These are phyloP conservation scores for Lasiosphaeriaceae sp. DNA, from an alignment of 495 filamentous ascomycete species.

Conservation along the genomic window DNA sequence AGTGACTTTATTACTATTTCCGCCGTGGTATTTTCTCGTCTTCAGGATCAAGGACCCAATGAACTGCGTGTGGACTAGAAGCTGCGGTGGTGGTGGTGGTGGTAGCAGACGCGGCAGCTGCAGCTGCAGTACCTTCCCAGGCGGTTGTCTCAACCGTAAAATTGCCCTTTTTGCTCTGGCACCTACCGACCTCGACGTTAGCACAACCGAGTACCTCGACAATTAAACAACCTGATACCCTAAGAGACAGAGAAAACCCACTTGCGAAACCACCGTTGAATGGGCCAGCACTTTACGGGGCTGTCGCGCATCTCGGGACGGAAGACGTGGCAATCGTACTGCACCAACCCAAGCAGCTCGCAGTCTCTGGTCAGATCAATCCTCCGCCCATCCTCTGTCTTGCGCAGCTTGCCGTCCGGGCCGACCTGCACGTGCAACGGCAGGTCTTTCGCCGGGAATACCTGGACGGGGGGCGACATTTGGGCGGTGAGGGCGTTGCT, in stretches of 20 bases:
- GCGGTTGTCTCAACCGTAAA: conserved; percentile 80
- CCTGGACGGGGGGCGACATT: conserved; percentile 60
- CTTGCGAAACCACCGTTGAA: conserved; percentile 77
- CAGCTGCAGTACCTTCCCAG: conserved; percentile 54
- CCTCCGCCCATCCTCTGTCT: conserved; percentile 38
- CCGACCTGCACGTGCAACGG: conserved; percentile 45
- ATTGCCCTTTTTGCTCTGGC: conserved; percentile 55
- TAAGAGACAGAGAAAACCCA: conserved; percentile 41
- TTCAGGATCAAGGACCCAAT: neutral
- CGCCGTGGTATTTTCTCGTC: neutral
- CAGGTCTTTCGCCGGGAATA: conserved; percentile 54
- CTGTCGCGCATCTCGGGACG: conserved; percentile 49
- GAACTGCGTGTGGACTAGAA: neutral
- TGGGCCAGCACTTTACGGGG: conserved; percentile 64
- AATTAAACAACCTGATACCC: conserved; percentile 4
- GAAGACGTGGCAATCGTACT: conserved; percentile 73
- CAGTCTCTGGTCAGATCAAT: conserved; percentile 62
- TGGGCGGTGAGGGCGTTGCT: neutral
- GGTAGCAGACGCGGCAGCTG: neutral
- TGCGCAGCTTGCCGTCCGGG: conserved; percentile 43
- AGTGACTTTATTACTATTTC: neutral
- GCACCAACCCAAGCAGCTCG: conserved; percentile 70
- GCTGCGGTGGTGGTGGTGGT: neutral
- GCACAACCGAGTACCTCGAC: conserved; percentile 10
- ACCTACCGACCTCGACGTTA: conserved; percentile 48